Percentiles rank a stretch among this genome's conserved stretches.
Evolutionary conservation across 2,329 filamentous ascomycete genomes (phyloP).

Genomic region (Epichloe coenophiala): DNA sequence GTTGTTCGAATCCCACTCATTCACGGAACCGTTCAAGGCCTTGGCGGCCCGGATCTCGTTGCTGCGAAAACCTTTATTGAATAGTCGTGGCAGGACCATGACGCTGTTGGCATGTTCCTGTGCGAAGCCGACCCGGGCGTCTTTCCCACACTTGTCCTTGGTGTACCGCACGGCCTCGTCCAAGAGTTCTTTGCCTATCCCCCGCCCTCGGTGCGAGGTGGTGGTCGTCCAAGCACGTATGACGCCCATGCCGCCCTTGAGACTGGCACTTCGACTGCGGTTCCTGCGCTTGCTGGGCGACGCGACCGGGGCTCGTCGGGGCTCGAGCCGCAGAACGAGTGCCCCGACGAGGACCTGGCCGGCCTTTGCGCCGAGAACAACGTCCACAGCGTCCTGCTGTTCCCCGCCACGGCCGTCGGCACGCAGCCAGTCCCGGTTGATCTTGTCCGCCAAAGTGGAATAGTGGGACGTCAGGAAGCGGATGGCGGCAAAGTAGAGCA

Average conservation of each 20-base stretch:
- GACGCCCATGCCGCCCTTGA: conserved; percentile 49
- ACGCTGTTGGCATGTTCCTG: conserved; percentile 63
- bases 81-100: conserved; percentile 47
- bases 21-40: conserved; percentile 37
- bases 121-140: conserved; percentile 58
- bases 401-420: conserved; percentile 26
- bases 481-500: conserved; percentile 48
- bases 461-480: conserved; percentile 50
- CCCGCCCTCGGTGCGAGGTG: conserved; percentile 53
- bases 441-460: conserved; percentile 44
- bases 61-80: conserved; percentile 46
- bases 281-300: conserved; percentile 17
- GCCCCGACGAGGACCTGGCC: conserved; percentile 58
- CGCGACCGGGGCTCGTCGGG: conserved; percentile 13
- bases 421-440: conserved; percentile 49
- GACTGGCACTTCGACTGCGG: conserved; percentile 25
- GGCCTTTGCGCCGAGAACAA: conserved; percentile 52
- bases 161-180: conserved; percentile 58
- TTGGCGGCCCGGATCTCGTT: conserved; percentile 44
- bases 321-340: conserved; percentile 53
- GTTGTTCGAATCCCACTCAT: conserved; percentile 34
- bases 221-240: conserved; percentile 75
- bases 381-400: conserved; percentile 44
- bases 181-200: conserved; percentile 59
- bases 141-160: conserved; percentile 53